These are phyloP conservation scores for Tuber melanosporum DNA, from an alignment of 495 filamentous ascomycete species.

Conservation along the genomic window DNA sequence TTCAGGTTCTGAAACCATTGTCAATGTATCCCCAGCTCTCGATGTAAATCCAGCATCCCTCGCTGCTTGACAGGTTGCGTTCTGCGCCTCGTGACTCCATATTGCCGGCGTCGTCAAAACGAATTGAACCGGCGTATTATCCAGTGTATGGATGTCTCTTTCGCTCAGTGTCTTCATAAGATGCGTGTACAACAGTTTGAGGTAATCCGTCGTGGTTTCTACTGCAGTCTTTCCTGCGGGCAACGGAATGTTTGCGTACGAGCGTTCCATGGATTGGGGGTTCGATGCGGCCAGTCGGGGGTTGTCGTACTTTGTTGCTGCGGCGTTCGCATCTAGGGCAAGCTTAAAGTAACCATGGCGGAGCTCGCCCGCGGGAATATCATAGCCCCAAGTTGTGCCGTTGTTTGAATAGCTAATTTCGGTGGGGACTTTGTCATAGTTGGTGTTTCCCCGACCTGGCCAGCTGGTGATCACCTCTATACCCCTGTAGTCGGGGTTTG, in stretches of 20 bases:
- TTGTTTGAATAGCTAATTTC: conserved; percentile 12
- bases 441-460: conserved; percentile 15
- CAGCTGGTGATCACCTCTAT: conserved; percentile 25
- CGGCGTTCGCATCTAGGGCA: conserved; percentile 15
- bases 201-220: conserved; percentile 16
- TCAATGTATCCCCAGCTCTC: conserved; percentile 33
- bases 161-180: conserved; percentile 11
- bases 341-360: conserved; percentile 24
- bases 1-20: conserved; percentile 43
- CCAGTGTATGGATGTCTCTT: conserved; percentile 7
- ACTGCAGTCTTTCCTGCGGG: conserved; percentile 10
- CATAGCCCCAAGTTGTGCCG: conserved; percentile 18
- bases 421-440: conserved; percentile 11
- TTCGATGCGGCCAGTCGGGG: conserved; percentile 8
- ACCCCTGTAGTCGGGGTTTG: background rate
- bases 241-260: conserved; percentile 8
- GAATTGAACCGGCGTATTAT: conserved; percentile 40
- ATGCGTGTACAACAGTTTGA: conserved; percentile 15
- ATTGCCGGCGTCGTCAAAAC: conserved; percentile 44
- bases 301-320: conserved; percentile 14
- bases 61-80: conserved; percentile 37
- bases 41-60: conserved; percentile 40
- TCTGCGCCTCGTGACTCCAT: conserved; percentile 43
- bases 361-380: background rate
- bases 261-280: background rate